Conservation (phyloP, 805 yeast species). For the Metschnikowia corniflorae region DNA sequence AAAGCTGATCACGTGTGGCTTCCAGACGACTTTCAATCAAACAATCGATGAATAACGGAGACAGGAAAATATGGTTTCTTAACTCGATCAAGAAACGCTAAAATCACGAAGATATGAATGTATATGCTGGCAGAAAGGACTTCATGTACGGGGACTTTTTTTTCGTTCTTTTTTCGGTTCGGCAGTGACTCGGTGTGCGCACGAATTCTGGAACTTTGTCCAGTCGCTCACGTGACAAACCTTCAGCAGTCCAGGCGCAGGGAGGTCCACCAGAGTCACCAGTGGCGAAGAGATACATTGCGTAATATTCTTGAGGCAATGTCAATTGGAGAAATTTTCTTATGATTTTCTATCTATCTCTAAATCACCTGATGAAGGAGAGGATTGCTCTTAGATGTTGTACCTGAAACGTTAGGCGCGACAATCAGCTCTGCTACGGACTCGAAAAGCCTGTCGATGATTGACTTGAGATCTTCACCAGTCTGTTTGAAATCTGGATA, state of each 20-base stretch:
- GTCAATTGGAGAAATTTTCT: too few relatives aligned
- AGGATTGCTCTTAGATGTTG: too few relatives aligned
- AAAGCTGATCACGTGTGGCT: conserved; percentile 5
- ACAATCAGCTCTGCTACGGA: conserved; percentile 36
- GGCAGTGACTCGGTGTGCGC: conserved; percentile 15
- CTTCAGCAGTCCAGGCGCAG: too few relatives aligned
- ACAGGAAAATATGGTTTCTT: conserved; percentile 1
- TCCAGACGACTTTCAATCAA: neutral
- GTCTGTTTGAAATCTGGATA: conserved; percentile 98
- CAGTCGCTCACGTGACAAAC: conserved; percentile 7
- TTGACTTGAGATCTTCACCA: conserved; percentile 64
- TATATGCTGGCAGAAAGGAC: neutral
- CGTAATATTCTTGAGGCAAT: too few relatives aligned
- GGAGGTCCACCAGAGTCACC: too few relatives aligned
- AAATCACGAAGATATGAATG: conserved; percentile 1
- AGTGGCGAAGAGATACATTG: too few relatives aligned
- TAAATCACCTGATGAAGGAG: conserved; percentile 10
- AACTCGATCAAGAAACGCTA: conserved; percentile 3
- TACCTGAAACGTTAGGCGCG: conserved; percentile 1
- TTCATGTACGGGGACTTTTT: conserved; percentile 1
- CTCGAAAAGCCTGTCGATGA: conserved; percentile 66
- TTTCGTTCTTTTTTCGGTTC: conserved; percentile 11
- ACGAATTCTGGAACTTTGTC: conserved; percentile 8
- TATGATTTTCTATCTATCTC: neutral
- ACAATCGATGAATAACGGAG: neutral